Conservation (phyloP, 352 stramenopile genomes). For the Globisporangium rhizosaccharum region DNA sequence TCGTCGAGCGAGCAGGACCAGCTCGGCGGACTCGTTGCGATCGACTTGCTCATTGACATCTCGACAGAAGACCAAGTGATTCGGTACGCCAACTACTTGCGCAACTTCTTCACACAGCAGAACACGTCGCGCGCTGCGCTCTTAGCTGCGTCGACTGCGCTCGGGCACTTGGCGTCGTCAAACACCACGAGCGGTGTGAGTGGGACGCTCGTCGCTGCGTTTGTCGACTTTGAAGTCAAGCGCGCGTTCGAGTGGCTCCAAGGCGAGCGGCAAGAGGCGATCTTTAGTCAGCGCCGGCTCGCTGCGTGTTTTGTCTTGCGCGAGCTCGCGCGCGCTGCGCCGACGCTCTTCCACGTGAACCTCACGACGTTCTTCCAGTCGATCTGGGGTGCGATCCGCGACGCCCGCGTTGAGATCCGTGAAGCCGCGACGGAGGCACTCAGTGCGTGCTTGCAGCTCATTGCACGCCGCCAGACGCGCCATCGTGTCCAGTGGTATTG, state of each 20-base stretch:
- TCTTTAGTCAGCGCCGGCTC: constrained; percentile 72
- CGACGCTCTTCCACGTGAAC: constrained; percentile 89
- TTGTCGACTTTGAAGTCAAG: constrained; percentile 91
- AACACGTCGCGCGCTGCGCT: constrained; percentile 54
- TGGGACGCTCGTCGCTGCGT: constrained; percentile 82
- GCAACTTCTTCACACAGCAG: constrained; percentile 79
- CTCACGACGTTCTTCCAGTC: constrained; percentile 90
- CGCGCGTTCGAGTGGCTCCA: constrained; percentile 88
- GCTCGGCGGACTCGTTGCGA: constrained; percentile 66
- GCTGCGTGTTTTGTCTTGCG: constrained; percentile 83
- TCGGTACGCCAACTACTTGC: constrained; percentile 87
- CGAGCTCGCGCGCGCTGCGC: constrained; percentile 82
- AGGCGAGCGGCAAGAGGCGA: constrained; percentile 50
- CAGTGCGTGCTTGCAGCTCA: constrained; percentile 85
- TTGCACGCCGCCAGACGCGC: constrained; percentile 72
- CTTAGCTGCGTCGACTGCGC: constrained; percentile 59
- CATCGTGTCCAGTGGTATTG: constrained; percentile 90
- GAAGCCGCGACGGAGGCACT: constrained; percentile 79
- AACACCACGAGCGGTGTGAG: constrained; percentile 60
- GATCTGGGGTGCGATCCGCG: constrained; percentile 85
- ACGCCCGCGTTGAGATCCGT: constrained; percentile 70
- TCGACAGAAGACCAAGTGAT: constrained; percentile 87
- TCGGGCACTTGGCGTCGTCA: constrained; percentile 80
- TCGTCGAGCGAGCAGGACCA: constrained; percentile 56
- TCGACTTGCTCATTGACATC: constrained; percentile 78